A percentile compares a stretch with the other conserved stretches of the same genome.
Evolutionary conservation across 169 alveolate genomes (phyloP).

Genomic region (Cryptosporidium muris): DNA sequence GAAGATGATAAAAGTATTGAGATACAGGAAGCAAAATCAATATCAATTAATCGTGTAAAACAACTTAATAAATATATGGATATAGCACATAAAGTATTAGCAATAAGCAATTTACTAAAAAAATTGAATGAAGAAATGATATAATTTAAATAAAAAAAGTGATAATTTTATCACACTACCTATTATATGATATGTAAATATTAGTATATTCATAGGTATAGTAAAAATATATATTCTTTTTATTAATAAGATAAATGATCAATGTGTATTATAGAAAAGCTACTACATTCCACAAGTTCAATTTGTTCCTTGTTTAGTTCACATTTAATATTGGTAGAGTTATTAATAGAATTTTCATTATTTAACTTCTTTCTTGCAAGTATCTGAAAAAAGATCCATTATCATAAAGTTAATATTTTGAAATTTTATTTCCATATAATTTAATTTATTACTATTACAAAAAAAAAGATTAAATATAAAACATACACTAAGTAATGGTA

Average conservation of each 20-base stretch:
- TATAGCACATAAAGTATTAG: slow-evolving; percentile 61
- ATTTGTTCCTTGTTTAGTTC: slow-evolving; percentile 38
- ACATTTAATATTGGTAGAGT: slow-evolving; percentile 14
- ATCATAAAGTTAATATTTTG: background rate
- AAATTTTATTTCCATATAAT: background rate
- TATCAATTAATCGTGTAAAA: slow-evolving; percentile 23
- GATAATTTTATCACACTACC: background rate
- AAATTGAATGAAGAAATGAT: slow-evolving; percentile 35
- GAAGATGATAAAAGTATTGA: slow-evolving; percentile 33
- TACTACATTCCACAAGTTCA: slow-evolving; percentile 49
- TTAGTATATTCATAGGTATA: background rate
- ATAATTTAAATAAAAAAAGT: background rate
- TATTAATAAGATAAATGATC: slow-evolving; percentile 47
- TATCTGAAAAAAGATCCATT: slow-evolving; percentile 13
- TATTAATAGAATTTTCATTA: slow-evolving; percentile 30
- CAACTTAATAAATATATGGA: slow-evolving; percentile 44
- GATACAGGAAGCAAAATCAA: slow-evolving; percentile 30
- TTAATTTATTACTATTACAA: background rate
- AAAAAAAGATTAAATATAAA: background rate
- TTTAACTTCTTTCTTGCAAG: slow-evolving; percentile 40
- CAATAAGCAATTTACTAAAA: slow-evolving; percentile 51
- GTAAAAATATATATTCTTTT: slow-evolving; percentile 2
- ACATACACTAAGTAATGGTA: slow-evolving; percentile 79
- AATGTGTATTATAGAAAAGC: slow-evolving; percentile 20
- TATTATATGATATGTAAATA: background rate